These are phyloP conservation scores for Gastrodia elata DNA, from an alignment of 106 monocot species.

Conservation along the genomic window DNA sequence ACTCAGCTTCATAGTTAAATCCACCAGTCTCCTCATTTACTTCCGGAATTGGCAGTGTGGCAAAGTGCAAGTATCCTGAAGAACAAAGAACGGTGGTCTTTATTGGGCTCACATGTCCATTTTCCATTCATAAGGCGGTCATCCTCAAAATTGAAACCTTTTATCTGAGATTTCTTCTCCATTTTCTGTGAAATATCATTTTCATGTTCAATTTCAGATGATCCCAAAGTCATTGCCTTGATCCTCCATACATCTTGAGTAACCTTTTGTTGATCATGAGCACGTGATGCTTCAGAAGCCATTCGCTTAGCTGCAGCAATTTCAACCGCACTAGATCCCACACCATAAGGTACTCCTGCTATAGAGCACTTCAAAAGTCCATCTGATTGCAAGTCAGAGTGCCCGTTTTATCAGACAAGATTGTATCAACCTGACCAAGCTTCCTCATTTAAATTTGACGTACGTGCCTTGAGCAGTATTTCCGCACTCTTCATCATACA, in stretches of 20 bases:
- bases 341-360: conserved; percentile 38
- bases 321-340: conserved; percentile 39
- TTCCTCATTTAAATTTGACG: conserved; percentile 49
- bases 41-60: conserved; percentile 80
- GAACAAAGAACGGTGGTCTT: conserved; percentile 38
- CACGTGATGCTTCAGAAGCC: conserved; percentile 24
- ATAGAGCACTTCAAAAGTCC: conserved; percentile 45
- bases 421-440: conserved; percentile 48
- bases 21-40: conserved; percentile 43
- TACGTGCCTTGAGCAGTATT: conserved; percentile 36
- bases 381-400: conserved; percentile 52
- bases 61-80: conserved; percentile 63
- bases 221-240: background rate
- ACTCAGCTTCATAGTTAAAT: conserved; percentile 70
- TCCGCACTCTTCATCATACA: conserved; percentile 34
- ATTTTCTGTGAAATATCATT: conserved; percentile 13
- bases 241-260: conserved; percentile 19
- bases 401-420: conserved; percentile 40
- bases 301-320: conserved; percentile 40
- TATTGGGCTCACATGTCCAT: conserved; percentile 45
- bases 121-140: conserved; percentile 67
- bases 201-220: conserved; percentile 31
- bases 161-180: conserved; percentile 26
- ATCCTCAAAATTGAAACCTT: conserved; percentile 72
- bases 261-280: background rate